Evolutionary conservation across 176 grass and related monocot genomes (phyloP), one percentile per base, ranked within the genome.

Genomic region (Zizania latifolia): DNA sequence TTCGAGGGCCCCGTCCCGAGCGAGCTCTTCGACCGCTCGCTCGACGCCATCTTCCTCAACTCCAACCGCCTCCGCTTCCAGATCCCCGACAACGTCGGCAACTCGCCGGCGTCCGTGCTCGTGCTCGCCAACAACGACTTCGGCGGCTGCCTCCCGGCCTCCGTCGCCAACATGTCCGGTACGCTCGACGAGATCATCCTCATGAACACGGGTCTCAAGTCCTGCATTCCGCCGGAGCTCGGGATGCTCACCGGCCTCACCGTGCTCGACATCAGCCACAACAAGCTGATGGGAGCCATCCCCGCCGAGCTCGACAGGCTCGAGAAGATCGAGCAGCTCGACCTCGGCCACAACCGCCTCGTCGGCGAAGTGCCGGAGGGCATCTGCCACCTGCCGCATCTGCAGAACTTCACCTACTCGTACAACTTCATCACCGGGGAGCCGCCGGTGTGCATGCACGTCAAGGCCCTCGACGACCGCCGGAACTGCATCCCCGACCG

Each of bases 91-190:
- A 96, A 96, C 86, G 36, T 96, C 35, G 92, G 92, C 68, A 92
- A 87, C 89, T 96, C 92, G 41, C 89, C 86, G 8, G 92, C 59
- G 4, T 96, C 92, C 7, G 92, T 92, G 12, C 63, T 96, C 39
- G 92, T 96, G 21, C 71, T 96, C 67, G 92, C 92, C 64, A 85
- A 96, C 86, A 96, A 96, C 83, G 79, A 84, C 66, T 87, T 96
- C 58, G 71, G 58, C 12, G 92, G 92, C 0, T 96, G 92, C 79
- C 89, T 96, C 4, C 92, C 92, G 33, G 83, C 86, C 0, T 86
- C 89, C 44, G 19, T 96, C 22, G 86, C 83, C 12, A 96, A 96
- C 89, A 96, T 96, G 92, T 96, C 92, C 0, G 45, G 1, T 22
- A 96, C 92, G 44, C 79, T 96, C 65, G 59, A 96, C 12, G 86